These are phyloP conservation scores for Cystofilobasidium macerans DNA, from an alignment of 768 basidiomycete species.

Conservation along the genomic window DNA sequence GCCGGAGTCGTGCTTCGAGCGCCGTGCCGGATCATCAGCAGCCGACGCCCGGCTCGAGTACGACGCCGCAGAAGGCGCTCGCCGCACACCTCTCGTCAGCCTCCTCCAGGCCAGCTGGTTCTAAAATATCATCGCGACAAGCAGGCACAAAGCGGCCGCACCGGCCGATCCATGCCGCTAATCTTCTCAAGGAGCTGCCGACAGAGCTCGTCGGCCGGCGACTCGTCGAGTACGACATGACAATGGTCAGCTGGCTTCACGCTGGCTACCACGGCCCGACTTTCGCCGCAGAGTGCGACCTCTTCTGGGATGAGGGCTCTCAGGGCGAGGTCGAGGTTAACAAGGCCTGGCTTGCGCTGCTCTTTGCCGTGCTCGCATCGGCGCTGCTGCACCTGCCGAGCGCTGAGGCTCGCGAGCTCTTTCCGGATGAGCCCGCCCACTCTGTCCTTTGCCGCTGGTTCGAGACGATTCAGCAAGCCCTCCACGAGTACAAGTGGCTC, in stretches of 20 bases:
- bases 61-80: not conserved
- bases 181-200: constrained; percentile 6
- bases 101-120: too few species aligned
- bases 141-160: not conserved
- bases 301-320: constrained; percentile 28
- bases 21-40: not conserved
- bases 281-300: constrained; percentile 25
- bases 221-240: constrained; percentile 19
- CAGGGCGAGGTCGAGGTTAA: constrained; percentile 29
- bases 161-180: not conserved
- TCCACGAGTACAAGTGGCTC: constrained; percentile 20
- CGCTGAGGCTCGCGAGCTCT: not conserved
- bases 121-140: too few species aligned
- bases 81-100: not conserved
- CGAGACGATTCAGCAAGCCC: constrained; percentile 19
- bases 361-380: constrained; percentile 27
- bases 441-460: constrained; percentile 23
- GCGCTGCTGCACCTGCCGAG: constrained; percentile 28
- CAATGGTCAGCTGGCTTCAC: constrained; percentile 21
- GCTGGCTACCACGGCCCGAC: constrained; percentile 21
- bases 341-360: constrained; percentile 27
- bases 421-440: constrained; percentile 19
- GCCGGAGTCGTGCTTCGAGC: not conserved
- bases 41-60: not conserved
- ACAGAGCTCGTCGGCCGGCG: constrained; percentile 18